Conservation (phyloP, 768 basidiomycete species). For the Cytidiella melzeri region DNA sequence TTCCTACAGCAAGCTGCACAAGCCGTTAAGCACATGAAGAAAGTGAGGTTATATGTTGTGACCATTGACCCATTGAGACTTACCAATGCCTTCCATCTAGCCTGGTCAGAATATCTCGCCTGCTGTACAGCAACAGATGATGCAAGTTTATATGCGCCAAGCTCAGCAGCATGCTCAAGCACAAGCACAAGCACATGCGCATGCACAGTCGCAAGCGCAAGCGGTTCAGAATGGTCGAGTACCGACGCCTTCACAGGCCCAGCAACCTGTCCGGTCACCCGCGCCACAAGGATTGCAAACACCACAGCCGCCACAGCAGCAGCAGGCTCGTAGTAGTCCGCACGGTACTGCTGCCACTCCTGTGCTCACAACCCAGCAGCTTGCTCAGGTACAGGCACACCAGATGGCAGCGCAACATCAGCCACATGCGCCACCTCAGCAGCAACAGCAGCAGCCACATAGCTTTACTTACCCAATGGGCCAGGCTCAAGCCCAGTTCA, state of each 20-base stretch:
- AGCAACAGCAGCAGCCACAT: slow-evolving; percentile 9
- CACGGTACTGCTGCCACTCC: slow-evolving; percentile 9
- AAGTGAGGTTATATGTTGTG: slow-evolving; percentile 1
- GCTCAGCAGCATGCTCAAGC: slow-evolving; percentile 4
- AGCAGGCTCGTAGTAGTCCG: neutral
- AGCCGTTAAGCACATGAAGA: slow-evolving; percentile 8
- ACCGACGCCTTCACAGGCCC: slow-evolving; percentile 9
- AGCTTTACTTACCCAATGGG: neutral
- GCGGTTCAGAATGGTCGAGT: slow-evolving; percentile 9
- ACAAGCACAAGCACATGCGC: slow-evolving; percentile 7
- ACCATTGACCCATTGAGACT: too few species aligned
- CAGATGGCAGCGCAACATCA: slow-evolving; percentile 4
- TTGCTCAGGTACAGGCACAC: slow-evolving; percentile 15
- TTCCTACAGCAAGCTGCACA: neutral
- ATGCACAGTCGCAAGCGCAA: slow-evolving; percentile 5
- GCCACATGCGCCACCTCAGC: slow-evolving; percentile 6
- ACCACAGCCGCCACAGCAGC: slow-evolving; percentile 17
- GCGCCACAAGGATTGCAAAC: slow-evolving; percentile 12
- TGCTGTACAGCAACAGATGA: slow-evolving; percentile 6
- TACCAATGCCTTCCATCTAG: too few species aligned
- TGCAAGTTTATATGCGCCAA: too few species aligned
- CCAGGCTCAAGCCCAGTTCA: neutral
- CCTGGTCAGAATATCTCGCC: too few species aligned
- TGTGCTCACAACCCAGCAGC: slow-evolving; percentile 14
- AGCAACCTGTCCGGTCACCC: slow-evolving; percentile 15